Conservation (phyloP, 176 grass and related monocot genomes). For the maize (Zea mays) region Zm-B73-REFERENCE-NAM-5.0 NC_050104.1:8909501-8910000, state of each 20-base stretch:
- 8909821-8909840: slow-evolving; percentile 79
- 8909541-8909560: slow-evolving; percentile 97
- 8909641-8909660: slow-evolving; percentile 31
- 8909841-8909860: slow-evolving; percentile 90
- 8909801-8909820: slow-evolving; percentile 48
- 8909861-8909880: slow-evolving; percentile 83
- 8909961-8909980: slow-evolving; percentile 6
- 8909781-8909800: slow-evolving; percentile 71
- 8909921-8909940: background rate
- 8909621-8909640: slow-evolving; percentile 7
- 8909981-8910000: background rate
- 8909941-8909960: background rate
- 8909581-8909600: slow-evolving; percentile 94
- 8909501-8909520: slow-evolving; percentile 22
- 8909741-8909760: slow-evolving; percentile 87
- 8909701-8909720: slow-evolving; percentile 91
- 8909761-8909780: slow-evolving; percentile 70
- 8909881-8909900: background rate
- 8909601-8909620: slow-evolving; percentile 28
- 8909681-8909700: slow-evolving; percentile 91
- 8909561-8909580: slow-evolving; percentile 96
- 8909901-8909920: background rate
- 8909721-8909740: slow-evolving; percentile 79
- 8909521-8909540: slow-evolving; percentile 74
- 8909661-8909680: slow-evolving; percentile 31